These are phyloP conservation scores for Penicillium dipodomyicola DNA, from an alignment of 495 filamentous ascomycete species.

Conservation along the genomic window DNA sequence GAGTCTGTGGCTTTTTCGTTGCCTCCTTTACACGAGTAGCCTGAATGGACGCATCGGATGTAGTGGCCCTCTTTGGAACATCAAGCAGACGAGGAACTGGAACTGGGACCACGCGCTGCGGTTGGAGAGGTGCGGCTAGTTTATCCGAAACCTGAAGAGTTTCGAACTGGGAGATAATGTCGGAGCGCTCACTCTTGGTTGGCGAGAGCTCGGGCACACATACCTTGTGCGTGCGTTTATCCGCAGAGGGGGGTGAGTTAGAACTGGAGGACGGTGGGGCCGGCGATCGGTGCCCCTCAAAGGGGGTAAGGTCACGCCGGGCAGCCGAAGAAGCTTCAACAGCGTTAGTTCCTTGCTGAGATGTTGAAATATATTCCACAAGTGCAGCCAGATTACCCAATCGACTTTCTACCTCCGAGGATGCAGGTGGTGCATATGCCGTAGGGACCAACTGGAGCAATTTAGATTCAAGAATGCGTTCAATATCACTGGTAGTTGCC, in stretches of 20 bases:
- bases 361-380: neutral
- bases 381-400: neutral
- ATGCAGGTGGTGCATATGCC: neutral
- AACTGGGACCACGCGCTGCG: neutral
- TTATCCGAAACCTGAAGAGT: neutral
- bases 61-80: neutral
- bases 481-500: neutral
- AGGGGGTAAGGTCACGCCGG: neutral
- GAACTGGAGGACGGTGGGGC: neutral
- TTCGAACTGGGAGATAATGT: neutral
- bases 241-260: neutral
- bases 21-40: neutral
- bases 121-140: neutral
- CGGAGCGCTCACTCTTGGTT: neutral
- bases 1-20: neutral
- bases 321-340: neutral
- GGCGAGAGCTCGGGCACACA: slow-evolving; percentile 1
- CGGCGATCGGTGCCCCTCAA: slow-evolving; percentile 1
- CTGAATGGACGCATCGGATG: neutral
- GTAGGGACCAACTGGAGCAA: neutral
- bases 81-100: neutral
- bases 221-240: neutral
- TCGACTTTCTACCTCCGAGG: neutral
- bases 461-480: neutral
- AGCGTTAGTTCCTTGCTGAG: neutral